Percentiles rank a stretch among this genome's conserved stretches.
Evolutionary conservation across 169 alveolate genomes (phyloP).

Genomic region (Eimeria acervulina): DNA sequence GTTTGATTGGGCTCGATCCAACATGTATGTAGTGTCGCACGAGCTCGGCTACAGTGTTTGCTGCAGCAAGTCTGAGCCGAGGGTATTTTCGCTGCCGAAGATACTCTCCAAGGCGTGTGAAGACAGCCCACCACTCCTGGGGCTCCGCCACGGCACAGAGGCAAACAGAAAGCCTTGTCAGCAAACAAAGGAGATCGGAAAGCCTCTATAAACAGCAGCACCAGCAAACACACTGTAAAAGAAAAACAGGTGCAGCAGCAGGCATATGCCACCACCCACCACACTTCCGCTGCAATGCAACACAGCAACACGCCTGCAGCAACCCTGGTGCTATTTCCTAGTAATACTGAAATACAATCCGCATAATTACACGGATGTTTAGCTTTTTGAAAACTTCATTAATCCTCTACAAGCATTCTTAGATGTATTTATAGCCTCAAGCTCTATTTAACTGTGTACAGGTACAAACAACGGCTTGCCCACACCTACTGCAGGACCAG

Average conservation of each 20-base stretch:
- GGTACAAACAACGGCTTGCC: background rate
- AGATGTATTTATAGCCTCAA: too few relatives aligned
- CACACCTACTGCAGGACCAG: background rate
- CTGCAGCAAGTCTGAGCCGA: conserved; percentile 76
- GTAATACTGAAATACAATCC: too few relatives aligned
- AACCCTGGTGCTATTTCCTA: background rate
- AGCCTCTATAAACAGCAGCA: conserved; percentile 24
- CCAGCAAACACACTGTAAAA: conserved; percentile 7
- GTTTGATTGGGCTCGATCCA: conserved; percentile 6
- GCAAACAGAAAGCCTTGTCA: conserved; percentile 36
- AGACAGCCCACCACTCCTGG: conserved; percentile 54
- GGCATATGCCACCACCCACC: background rate
- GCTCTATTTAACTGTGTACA: background rate
- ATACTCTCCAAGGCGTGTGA: conserved; percentile 17
- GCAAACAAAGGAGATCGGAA: conserved; percentile 2
- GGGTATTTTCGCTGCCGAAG: conserved; percentile 65
- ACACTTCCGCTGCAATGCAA: background rate
- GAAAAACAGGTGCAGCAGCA: background rate
- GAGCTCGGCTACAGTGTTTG: conserved; percentile 65
- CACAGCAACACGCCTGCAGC: background rate
- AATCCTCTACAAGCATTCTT: too few relatives aligned
- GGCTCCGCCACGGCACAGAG: conserved; percentile 72
- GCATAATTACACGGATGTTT: too few relatives aligned
- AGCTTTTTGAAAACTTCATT: too few relatives aligned
- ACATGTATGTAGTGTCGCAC: conserved; percentile 65